Base-by-base conservation (phyloP, 495 filamentous ascomycete genomes). In the Peziza echinospora region DNA sequence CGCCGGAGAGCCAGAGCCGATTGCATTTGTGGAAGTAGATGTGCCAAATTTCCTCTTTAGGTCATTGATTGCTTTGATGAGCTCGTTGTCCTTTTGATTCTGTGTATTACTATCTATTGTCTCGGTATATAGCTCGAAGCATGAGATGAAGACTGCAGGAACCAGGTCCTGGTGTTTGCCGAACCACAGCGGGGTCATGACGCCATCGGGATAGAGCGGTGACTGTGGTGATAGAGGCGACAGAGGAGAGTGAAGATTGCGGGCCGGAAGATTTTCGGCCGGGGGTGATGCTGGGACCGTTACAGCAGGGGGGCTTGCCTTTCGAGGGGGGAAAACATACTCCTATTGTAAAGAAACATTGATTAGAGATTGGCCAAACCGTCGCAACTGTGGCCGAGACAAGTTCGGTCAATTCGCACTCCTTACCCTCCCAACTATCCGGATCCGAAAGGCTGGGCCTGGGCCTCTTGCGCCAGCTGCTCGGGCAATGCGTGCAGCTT, bases 61-160 rank as follows among this genome's bases (percentile, higher is more conserved):
- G 22, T 69, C 67, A 60, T 82, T 86, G 51, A 94, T 83, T 50
- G 92, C 83, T 2, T 77, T 76, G 59, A 93, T 93, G 17, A 94
- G 67, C 57, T 85, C 73, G 59, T 91, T 91, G 59, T 94, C 87
- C 47, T 76, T 68, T 4, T 82, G 57, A 13, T 75, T 83, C 40
- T 77, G 75, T 49, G 76, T 72, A 13, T 68, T 77, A 2, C 71
- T 67, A 52, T 92, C 80, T 13, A 77, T 70, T 5, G 72, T 74
- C 41, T 87, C 71, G 10, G 69, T 73, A 50, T 73, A 77, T 5
- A 60, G 46, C 40, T 51, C 50, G 54, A 73, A 71, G 67, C 82
- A 83, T 50, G 79, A 76, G 26, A 91, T 66, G 45, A 79, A 75
- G n/a, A 80, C 71, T 34, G 82, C 76, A 1, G 86, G 86, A 26